phyloP scores from a whole-genome alignment of 2,329 filamentous ascomycete species.

The Allantophomopsis cytisporea region DNA sequence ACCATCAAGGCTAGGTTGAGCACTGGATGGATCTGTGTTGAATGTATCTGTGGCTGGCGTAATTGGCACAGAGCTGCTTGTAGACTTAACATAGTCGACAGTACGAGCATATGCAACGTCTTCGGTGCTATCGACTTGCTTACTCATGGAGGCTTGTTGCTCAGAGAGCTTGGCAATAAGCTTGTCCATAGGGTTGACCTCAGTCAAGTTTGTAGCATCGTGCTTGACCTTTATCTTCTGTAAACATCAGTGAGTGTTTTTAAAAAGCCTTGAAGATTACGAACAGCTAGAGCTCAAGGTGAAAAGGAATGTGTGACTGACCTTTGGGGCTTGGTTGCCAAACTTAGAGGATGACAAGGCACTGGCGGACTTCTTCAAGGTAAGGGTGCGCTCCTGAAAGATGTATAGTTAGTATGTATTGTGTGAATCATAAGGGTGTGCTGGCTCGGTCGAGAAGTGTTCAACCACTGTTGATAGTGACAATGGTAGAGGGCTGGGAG shows the following conservation, averaged over 20 bases:
- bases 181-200: slow-evolving; percentile 50
- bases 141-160: slow-evolving; percentile 45
- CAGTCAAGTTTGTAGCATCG: slow-evolving; percentile 21
- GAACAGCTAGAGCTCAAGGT: not conserved
- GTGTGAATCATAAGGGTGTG: too few species aligned
- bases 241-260: slow-evolving; percentile 14
- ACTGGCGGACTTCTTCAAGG: slow-evolving; percentile 22
- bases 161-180: slow-evolving; percentile 63
- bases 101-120: slow-evolving; percentile 10
- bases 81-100: slow-evolving; percentile 29
- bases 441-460: not conserved
- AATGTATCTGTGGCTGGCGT: slow-evolving; percentile 46
- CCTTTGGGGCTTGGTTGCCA: slow-evolving; percentile 41
- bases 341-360: slow-evolving; percentile 38
- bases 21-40: slow-evolving; percentile 31
- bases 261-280: not conserved
- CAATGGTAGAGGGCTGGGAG: too few species aligned
- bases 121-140: slow-evolving; percentile 35
- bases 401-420: not conserved
- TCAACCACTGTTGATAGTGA: not conserved
- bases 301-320: slow-evolving; percentile 15
- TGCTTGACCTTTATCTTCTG: slow-evolving; percentile 35
- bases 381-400: slow-evolving; percentile 6
- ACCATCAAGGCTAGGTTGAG: slow-evolving; percentile 35
- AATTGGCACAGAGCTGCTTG: slow-evolving; percentile 45